These are phyloP conservation scores for Strobilomyces confusus DNA, from an alignment of 768 basidiomycete species.

Conservation along the genomic window DNA sequence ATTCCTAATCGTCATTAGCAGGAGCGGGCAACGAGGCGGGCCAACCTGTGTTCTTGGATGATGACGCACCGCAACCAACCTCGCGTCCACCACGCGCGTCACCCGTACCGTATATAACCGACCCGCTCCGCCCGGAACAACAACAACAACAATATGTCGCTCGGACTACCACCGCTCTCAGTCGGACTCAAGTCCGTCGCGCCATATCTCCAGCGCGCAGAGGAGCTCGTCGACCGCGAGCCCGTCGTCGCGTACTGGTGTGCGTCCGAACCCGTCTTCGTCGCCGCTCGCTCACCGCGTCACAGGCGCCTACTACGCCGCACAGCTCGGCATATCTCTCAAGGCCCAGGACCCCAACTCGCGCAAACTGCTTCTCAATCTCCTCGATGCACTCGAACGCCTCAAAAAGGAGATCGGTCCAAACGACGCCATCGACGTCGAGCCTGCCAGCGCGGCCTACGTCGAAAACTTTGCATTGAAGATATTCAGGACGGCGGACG, in stretches of 20 bases:
- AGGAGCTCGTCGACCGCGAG: slow-evolving; percentile 79
- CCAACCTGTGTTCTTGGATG: slow-evolving; percentile 1
- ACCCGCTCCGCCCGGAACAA: no score
- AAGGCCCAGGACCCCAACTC: slow-evolving; percentile 63
- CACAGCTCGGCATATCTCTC: slow-evolving; percentile 77
- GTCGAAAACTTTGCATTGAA: slow-evolving; percentile 93
- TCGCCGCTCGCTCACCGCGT: not conserved
- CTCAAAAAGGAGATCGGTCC: slow-evolving; percentile 73
- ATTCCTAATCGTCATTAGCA: no score
- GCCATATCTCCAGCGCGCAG: slow-evolving; percentile 85
- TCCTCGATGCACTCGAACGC: slow-evolving; percentile 75
- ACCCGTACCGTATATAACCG: not conserved
- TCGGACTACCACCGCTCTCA: slow-evolving; percentile 59
- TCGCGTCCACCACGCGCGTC: not conserved
- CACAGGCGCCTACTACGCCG: slow-evolving; percentile 86
- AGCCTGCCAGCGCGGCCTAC: slow-evolving; percentile 80
- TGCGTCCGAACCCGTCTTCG: slow-evolving; percentile 37
- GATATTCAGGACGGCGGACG: slow-evolving; percentile 87
- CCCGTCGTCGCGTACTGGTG: slow-evolving; percentile 96
- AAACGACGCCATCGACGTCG: slow-evolving; percentile 79
- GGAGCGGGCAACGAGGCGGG: not conserved
- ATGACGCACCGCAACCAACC: not conserved
- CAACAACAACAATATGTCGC: slow-evolving; percentile 22
- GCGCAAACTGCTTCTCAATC: slow-evolving; percentile 62
- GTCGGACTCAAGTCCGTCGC: slow-evolving; percentile 61